These are phyloP conservation scores for Cenococcum geophilum DNA, from an alignment of 495 filamentous ascomycete species.

Conservation along the genomic window DNA sequence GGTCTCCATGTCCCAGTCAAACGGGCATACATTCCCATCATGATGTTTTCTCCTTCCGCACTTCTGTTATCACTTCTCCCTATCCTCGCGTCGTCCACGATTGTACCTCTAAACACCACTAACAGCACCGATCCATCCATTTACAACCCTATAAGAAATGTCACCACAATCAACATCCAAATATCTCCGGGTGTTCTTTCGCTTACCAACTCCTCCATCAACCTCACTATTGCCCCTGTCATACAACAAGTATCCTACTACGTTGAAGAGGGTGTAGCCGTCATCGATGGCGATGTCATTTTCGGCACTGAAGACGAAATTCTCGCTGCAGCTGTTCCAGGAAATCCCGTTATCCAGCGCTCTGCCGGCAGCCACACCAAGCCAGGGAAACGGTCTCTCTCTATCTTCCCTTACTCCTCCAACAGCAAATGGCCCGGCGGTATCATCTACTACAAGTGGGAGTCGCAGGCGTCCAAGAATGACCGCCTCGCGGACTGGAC, in stretches of 20 bases:
- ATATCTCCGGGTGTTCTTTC: neutral
- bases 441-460: constrained; percentile 12
- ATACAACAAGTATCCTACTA: constrained; percentile 7
- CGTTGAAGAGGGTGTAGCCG: constrained; percentile 8
- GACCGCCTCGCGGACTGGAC: constrained; percentile 11
- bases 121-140: neutral
- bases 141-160: neutral
- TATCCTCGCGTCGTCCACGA: neutral
- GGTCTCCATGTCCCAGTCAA: too few relatives aligned
- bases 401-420: constrained; percentile 9
- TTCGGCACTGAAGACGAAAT: constrained; percentile 11
- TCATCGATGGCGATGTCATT: constrained; percentile 20
- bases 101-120: neutral
- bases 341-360: too few relatives aligned
- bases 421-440: constrained; percentile 18
- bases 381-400: constrained; percentile 12
- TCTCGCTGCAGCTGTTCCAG: neutral
- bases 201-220: constrained; percentile 2
- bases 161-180: constrained; percentile 9
- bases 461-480: constrained; percentile 7
- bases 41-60: neutral
- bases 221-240: constrained; percentile 5
- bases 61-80: neutral
- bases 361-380: neutral
- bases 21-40: too few relatives aligned